Conservation (phyloP, 2,329 filamentous ascomycete genomes). For the Claviceps arundinis region DNA sequence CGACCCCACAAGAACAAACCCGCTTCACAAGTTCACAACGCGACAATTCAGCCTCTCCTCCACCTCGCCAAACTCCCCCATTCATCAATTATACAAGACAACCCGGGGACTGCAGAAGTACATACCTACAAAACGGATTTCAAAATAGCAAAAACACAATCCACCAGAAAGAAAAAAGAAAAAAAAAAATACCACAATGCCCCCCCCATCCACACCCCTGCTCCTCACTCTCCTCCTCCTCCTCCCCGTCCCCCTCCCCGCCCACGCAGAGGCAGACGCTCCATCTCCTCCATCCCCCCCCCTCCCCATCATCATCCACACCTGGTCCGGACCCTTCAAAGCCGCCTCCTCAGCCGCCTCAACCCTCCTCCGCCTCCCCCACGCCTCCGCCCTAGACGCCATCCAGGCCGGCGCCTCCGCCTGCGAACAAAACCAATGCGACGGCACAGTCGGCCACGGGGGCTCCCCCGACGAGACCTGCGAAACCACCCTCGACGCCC, state of each 20-base stretch:
- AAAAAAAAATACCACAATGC: background rate
- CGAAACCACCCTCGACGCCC: constrained; percentile 45
- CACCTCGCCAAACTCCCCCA: too few species aligned
- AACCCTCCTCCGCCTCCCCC: constrained; percentile 17
- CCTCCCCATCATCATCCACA: constrained; percentile 39
- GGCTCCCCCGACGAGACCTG: constrained; percentile 42
- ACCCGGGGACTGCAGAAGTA: too few species aligned
- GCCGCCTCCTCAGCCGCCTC: constrained; percentile 39
- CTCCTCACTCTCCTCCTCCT: background rate
- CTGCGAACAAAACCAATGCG: constrained; percentile 39
- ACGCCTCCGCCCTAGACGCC: constrained; percentile 33
- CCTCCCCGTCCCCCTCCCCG: constrained; percentile 3
- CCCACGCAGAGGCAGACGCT: too few species aligned
- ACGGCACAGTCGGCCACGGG: constrained; percentile 40
- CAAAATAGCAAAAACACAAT: too few species aligned
- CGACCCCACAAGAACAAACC: too few species aligned
- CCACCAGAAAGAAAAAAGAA: too few species aligned
- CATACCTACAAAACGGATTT: too few species aligned
- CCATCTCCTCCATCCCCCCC: constrained; percentile 16
- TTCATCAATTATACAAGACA: too few species aligned
- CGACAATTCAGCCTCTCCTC: too few species aligned
- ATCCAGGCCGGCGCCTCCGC: constrained; percentile 36
- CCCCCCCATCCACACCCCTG: background rate
- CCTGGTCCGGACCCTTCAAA: constrained; percentile 39
- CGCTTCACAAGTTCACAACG: too few species aligned